A percentile compares a stretch with the other conserved stretches of the same genome.
Conservation (phyloP, 345 rosid genomes). For the Noccaea caerulescens region DNA sequence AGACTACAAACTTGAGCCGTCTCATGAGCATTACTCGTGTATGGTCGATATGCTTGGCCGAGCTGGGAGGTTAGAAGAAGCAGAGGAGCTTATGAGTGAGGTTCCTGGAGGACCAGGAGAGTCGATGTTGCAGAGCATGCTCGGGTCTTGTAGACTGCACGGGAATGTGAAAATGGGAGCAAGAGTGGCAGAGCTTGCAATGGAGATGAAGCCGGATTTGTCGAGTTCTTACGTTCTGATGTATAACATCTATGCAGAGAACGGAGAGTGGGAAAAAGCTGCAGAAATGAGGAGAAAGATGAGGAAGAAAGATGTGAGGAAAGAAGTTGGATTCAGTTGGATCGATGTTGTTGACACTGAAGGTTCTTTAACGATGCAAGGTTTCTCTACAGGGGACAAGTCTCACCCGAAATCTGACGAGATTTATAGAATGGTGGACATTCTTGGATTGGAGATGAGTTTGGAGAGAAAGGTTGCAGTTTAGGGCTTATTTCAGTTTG, state of each 20-base stretch:
- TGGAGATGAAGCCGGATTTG: conserved; percentile 62
- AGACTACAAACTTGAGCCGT: conserved; percentile 67
- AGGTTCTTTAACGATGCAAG: conserved; percentile 54
- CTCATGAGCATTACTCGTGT: conserved; percentile 80
- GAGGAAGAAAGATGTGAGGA: conserved; percentile 78
- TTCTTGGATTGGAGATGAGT: conserved; percentile 65
- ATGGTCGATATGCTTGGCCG: conserved; percentile 94
- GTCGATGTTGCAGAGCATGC: conserved; percentile 80
- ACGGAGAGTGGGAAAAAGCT: conserved; percentile 75
- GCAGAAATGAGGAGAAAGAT: conserved; percentile 64
- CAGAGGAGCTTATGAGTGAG: conserved; percentile 59
- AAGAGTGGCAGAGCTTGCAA: conserved; percentile 59
- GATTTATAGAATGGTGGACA: conserved; percentile 58
- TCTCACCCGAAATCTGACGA: conserved; percentile 63
- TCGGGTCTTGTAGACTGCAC: conserved; percentile 75
- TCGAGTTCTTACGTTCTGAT: conserved; percentile 81
- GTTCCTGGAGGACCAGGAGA: conserved; percentile 73
- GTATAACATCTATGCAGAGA: conserved; percentile 88
- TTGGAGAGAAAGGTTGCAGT: conserved; percentile 42
- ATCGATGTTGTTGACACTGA: conserved; percentile 61
- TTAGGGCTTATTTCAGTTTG: background rate
- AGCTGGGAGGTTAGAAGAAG: conserved; percentile 73
- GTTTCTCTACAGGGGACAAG: conserved; percentile 82
- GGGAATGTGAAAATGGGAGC: conserved; percentile 77
- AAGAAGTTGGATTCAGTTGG: conserved; percentile 86